phyloP scores from a whole-genome alignment of 2,329 filamentous ascomycete species.

The Aureobasidium namibiae region DNA sequence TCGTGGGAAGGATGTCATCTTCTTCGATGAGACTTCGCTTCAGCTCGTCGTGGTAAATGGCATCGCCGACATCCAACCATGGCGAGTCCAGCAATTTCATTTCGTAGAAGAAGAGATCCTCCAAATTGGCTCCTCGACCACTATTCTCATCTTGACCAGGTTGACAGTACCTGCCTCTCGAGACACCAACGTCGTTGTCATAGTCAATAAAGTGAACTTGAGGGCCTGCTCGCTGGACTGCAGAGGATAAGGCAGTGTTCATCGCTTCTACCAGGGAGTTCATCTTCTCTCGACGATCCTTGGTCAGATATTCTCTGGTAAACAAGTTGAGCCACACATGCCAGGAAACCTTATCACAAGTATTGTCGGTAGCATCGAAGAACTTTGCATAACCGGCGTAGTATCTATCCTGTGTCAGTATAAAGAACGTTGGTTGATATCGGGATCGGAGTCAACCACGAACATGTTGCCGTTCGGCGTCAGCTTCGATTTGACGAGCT shows the following conservation, averaged over 20 bases:
- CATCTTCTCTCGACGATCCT: neutral
- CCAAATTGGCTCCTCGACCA: neutral
- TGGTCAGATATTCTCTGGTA: neutral
- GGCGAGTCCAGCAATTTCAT: neutral
- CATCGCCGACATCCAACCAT: neutral
- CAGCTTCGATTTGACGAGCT: neutral
- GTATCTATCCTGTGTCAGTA: neutral
- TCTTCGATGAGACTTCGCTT: neutral
- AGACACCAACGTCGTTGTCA: neutral
- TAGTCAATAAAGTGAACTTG: neutral
- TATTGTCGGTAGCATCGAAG: neutral
- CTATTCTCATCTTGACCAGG: neutral
- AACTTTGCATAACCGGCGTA: neutral
- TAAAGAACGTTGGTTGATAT: too few relatives aligned
- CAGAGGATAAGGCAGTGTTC: neutral
- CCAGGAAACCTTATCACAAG: neutral
- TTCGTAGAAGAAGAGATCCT: neutral
- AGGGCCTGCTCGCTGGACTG: neutral
- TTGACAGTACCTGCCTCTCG: neutral
- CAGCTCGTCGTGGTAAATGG: too few relatives aligned
- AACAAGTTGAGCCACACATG: neutral
- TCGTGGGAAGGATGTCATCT: neutral
- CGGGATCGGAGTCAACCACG: neutral
- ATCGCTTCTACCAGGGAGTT: neutral
- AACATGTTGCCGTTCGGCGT: neutral